Percentiles rank a stretch among this genome's conserved stretches.
phyloP scores from a whole-genome alignment of 805 yeast genomes.

The Ogataea angusta region DNA sequence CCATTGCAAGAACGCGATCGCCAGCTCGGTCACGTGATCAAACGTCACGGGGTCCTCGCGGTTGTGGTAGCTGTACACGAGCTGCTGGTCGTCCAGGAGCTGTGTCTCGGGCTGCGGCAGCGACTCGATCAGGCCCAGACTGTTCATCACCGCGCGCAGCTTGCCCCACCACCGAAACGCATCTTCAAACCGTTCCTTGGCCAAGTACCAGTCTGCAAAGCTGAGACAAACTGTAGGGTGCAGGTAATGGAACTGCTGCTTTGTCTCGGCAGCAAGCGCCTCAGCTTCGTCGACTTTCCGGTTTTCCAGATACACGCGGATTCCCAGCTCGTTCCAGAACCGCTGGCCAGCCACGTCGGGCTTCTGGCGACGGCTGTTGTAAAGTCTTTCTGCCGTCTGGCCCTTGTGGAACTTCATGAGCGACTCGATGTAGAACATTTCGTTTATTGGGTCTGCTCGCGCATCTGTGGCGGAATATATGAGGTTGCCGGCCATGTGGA shows the following conservation, averaged over 20 bases:
- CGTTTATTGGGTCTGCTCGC: constrained; percentile 49
- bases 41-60: constrained; percentile 27
- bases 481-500: constrained; percentile 40
- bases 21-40: constrained; percentile 25
- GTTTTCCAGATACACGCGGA: constrained; percentile 37
- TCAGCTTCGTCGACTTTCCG: constrained; percentile 37
- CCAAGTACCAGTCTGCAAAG: constrained; percentile 35
- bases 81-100: constrained; percentile 18
- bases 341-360: constrained; percentile 36
- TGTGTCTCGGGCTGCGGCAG: constrained; percentile 22
- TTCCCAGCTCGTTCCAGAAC: constrained; percentile 55
- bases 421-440: constrained; percentile 46
- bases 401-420: constrained; percentile 34
- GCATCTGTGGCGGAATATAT: constrained; percentile 40
- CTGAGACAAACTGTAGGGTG: constrained; percentile 36
- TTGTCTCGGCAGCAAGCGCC: constrained; percentile 28
- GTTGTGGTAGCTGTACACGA: constrained; percentile 29
- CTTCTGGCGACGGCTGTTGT: constrained; percentile 33
- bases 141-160: constrained; percentile 25
- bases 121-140: constrained; percentile 23
- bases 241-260: constrained; percentile 32
- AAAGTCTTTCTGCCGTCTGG: constrained; percentile 37
- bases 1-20: constrained; percentile 21
- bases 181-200: constrained; percentile 23
- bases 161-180: constrained; percentile 35